A percentile compares a stretch with the other conserved stretches of the same genome.
Evolutionary conservation across 208 protist species (phyloP).

Genomic region (Crithidia acanthocephali): DNA sequence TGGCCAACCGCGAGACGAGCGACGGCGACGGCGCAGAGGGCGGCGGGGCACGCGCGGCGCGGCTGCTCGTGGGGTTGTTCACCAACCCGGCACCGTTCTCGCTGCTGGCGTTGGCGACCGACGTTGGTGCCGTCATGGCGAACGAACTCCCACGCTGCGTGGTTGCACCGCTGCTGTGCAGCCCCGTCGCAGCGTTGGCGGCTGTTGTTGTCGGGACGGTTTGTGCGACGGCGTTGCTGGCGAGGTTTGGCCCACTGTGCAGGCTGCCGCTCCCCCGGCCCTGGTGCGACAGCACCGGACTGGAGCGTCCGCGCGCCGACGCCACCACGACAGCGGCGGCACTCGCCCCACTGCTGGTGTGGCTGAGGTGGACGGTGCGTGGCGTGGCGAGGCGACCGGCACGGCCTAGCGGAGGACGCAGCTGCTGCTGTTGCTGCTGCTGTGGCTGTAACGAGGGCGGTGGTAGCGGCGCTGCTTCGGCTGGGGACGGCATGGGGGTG

Average conservation of each 20-base stretch:
- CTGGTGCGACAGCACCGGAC: not conserved
- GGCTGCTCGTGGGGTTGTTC: slow-evolving; percentile 1
- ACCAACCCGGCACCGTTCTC: not conserved
- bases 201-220: not conserved
- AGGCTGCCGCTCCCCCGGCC: not conserved
- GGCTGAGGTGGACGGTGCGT: not conserved
- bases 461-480: too few species aligned
- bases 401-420: slow-evolving; percentile 9
- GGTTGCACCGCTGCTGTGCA: not conserved
- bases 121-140: slow-evolving; percentile 1
- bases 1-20: slow-evolving; percentile 4
- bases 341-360: not conserved
- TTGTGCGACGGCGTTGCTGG: not conserved
- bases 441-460: not conserved
- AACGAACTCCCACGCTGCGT: not conserved
- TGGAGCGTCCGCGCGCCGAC: slow-evolving; percentile 1
- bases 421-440: slow-evolving; percentile 2
- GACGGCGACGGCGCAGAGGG: slow-evolving; percentile 16
- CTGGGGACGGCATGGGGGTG: not conserved
- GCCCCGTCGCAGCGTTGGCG: not conserved
- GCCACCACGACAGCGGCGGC: not conserved
- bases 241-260: not conserved
- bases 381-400: slow-evolving; percentile 3
- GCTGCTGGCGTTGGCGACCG: not conserved
- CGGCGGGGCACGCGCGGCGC: slow-evolving; percentile 2